Conservation (phyloP, 768 basidiomycete species). For the Cantharellus anzutake region DNA sequence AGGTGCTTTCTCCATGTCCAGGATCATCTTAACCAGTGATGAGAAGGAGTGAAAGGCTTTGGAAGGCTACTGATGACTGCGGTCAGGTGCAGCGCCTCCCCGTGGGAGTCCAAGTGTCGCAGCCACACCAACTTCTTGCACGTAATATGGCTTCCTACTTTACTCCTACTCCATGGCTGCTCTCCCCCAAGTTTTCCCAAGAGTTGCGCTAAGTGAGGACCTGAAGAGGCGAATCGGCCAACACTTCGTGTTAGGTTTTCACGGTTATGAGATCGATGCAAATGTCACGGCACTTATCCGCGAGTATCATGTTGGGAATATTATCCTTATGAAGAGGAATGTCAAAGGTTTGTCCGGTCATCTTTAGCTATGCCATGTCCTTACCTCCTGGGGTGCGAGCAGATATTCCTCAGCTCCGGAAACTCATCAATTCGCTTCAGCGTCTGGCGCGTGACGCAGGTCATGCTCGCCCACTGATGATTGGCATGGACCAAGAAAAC, state of each 20-base stretch:
- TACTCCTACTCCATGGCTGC: neutral
- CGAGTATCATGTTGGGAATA: conserved; percentile 39
- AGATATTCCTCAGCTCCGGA: no score
- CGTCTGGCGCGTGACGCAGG: no score
- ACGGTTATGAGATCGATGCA: conserved; percentile 32
- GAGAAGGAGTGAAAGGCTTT: conserved; percentile 24
- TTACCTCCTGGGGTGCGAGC: no score
- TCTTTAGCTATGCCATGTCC: neutral
- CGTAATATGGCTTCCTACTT: no score
- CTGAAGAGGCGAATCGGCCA: conserved; percentile 11
- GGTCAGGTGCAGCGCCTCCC: no score
- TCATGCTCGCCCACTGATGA: no score
- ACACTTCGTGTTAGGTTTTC: conserved; percentile 60
- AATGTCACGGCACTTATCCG: conserved; percentile 36
- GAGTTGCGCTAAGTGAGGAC: no score
- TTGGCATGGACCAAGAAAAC: no score
- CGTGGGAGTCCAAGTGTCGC: no score
- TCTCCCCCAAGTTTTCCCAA: no score
- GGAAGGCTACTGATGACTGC: conserved; percentile 21
- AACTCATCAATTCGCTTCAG: no score
- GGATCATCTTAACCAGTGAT: conserved; percentile 14
- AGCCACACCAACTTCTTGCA: no score
- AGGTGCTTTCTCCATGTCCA: neutral
- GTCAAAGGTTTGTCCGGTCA: conserved; percentile 25
- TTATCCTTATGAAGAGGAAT: conserved; percentile 48